Evolutionary conservation across 257 asterid species (phyloP), one percentile per base, ranked within the genome.

Genomic region (Lavandula angustifolia): DNA sequence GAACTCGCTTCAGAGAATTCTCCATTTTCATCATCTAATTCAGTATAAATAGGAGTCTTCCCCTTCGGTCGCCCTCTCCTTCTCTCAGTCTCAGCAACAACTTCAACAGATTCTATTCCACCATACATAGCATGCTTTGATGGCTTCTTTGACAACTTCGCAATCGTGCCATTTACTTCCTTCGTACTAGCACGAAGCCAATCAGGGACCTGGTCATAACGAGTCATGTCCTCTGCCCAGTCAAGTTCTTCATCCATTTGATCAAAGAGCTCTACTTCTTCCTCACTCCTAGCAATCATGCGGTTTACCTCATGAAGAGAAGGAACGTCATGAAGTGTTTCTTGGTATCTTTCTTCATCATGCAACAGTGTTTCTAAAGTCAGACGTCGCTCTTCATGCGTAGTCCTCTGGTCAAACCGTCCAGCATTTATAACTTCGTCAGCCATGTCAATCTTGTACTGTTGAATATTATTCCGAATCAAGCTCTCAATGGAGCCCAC

Each of bases 401-500:
- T 94, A 32, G 99, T 94, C 82, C 98, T 87, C 79, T 94, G 99
- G 72, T 94, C 99, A 73, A 94, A 94, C 48, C 99, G 84, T 61
- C 99, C 99, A 75, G 99, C 99, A 85, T 94, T 94, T 34, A 94
- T 94, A 70, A 94, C 99, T 73, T 94, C 99, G 83, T 94, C 99
- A 56, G 99, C 99, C 99, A 94, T 94, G 69, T 94, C 99, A 75
- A 94, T 94, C 80, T 94, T 94, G 75, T 94, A 94, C 77, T 94
- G 99, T 67, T 94, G 99, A 71, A 94, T 94, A 72, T 94, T 94
- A 29, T 88, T 94, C 75, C 99, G 85, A 68, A 94, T 94, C 68
- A 94, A 87, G 79, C 98, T 83, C 82, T 94, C 99, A 57, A 94
- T 88, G 11, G 98, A 90, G 70, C 95, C 99, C 76, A 91, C 80